phyloP scores from a whole-genome alignment of 768 basidiomycete genomes.

The Lentinula raphanica region DNA sequence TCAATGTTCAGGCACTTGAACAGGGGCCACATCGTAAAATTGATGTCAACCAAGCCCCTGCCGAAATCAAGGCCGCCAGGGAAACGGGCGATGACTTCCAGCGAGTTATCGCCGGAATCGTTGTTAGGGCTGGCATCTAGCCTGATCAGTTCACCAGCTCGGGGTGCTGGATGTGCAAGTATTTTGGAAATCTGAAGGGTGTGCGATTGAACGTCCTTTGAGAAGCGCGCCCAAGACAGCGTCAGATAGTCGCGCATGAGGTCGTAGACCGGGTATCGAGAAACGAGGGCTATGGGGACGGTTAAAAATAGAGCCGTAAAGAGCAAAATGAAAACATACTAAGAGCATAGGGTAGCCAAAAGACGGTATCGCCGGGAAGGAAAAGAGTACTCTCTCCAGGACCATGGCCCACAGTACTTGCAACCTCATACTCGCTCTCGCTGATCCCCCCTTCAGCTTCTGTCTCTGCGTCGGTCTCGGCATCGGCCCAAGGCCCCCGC shows the following conservation, averaged over 20 bases:
- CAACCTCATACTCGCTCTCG: conserved; percentile 83
- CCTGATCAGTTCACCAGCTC: conserved; percentile 80
- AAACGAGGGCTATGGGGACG: conserved; percentile 64
- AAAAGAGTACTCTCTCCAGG: conserved; percentile 88
- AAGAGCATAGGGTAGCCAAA: conserved; percentile 92
- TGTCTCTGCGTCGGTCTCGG: conserved; percentile 73
- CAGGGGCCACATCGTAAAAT: conserved; percentile 92
- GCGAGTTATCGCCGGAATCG: conserved; percentile 44
- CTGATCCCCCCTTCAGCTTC: conserved; percentile 72
- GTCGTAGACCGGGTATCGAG: conserved; percentile 90
- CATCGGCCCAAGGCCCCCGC: conserved; percentile 67
- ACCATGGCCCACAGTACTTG: conserved; percentile 74
- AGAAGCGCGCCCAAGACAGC: conserved; percentile 92
- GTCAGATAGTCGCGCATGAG: conserved; percentile 94
- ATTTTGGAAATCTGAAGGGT: conserved; percentile 88
- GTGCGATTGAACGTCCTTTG: conserved; percentile 90
- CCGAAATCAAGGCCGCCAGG: conserved; percentile 94
- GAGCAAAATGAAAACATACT: conserved; percentile 45
- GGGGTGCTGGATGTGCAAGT: conserved; percentile 80
- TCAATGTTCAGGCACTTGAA: neutral
- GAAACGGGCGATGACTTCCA: conserved; percentile 86
- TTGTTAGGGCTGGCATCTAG: conserved; percentile 74
- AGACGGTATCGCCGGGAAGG: conserved; percentile 83
- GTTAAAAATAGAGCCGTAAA: conserved; percentile 7
- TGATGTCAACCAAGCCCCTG: conserved; percentile 84